Percentiles rank a stretch among this genome's conserved stretches.
Conservation (phyloP, 331 rosid genomes). For the Stylosanthes scabra region DNA sequence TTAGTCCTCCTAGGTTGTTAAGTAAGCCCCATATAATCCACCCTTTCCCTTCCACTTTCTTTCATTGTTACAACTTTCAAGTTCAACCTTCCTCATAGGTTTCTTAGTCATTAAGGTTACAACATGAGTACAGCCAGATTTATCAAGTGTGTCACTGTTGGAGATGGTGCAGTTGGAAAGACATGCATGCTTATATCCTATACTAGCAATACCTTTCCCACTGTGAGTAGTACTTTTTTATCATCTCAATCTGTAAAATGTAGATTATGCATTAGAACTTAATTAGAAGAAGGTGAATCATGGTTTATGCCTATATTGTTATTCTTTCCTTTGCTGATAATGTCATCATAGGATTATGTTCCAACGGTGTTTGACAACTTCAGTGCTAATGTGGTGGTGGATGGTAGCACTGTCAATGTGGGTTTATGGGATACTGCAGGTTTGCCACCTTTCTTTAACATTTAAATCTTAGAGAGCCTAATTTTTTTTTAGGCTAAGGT, state of each 20-base stretch:
- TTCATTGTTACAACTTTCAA: slow-evolving; percentile 15
- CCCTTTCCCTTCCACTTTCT: neutral
- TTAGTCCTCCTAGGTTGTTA: slow-evolving; percentile 43
- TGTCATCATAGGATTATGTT: slow-evolving; percentile 50
- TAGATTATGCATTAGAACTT: neutral
- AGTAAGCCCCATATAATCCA: slow-evolving; percentile 23
- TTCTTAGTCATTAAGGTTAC: slow-evolving; percentile 15
- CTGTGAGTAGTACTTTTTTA: slow-evolving; percentile 47
- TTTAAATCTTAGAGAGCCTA: neutral
- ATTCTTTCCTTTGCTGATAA: slow-evolving; percentile 3
- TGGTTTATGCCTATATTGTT: slow-evolving; percentile 28
- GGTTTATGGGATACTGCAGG: slow-evolving; percentile 69
- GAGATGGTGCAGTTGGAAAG: slow-evolving; percentile 84
- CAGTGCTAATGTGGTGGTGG: slow-evolving; percentile 60
- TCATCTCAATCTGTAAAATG: neutral
- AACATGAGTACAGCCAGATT: slow-evolving; percentile 58
- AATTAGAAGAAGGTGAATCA: neutral
- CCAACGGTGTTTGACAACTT: slow-evolving; percentile 64
- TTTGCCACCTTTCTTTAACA: slow-evolving; percentile 12
- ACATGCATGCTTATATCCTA: slow-evolving; percentile 88
- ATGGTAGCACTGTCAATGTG: slow-evolving; percentile 56
- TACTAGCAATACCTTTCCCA: slow-evolving; percentile 72
- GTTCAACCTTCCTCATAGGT: slow-evolving; percentile 28
- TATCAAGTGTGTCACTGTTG: slow-evolving; percentile 84
- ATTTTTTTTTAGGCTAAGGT: too few relatives aligned